phyloP scores from a whole-genome alignment of 352 stramenopile genomes.

The Lagenidium giganteum region DNA sequence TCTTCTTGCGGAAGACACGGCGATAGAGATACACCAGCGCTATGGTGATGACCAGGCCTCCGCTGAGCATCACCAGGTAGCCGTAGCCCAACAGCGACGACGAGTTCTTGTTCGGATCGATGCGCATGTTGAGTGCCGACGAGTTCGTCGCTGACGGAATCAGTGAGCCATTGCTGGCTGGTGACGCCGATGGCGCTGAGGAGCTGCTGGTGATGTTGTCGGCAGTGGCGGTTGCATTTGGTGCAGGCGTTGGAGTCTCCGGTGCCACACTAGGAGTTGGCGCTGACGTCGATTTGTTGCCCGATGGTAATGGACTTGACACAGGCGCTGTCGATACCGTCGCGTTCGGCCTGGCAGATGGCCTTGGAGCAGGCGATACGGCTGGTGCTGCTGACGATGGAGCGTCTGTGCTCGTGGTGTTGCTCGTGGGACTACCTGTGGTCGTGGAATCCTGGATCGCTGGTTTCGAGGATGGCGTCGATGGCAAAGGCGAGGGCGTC shows the following conservation, averaged over 20 bases:
- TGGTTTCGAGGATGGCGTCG: background rate
- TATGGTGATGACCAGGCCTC: constrained; percentile 50
- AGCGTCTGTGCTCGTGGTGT: too few species aligned
- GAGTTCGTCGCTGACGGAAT: too few species aligned
- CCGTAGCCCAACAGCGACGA: constrained; percentile 49
- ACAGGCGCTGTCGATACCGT: too few species aligned
- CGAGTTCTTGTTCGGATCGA: background rate
- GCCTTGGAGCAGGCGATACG: background rate
- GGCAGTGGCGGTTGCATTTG: background rate
- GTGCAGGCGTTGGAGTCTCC: too few species aligned
- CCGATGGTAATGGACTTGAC: too few species aligned
- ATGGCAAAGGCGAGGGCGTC: background rate
- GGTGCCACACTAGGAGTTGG: too few species aligned
- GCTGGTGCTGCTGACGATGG: background rate
- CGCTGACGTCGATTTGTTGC: too few species aligned
- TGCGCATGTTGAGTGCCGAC: background rate
- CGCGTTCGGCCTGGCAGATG: constrained; percentile 5
- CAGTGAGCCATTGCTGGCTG: too few species aligned
- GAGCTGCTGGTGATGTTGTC: background rate
- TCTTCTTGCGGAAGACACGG: constrained; percentile 52
- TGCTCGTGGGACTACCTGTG: too few species aligned
- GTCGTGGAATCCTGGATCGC: too few species aligned
- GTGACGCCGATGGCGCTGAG: background rate
- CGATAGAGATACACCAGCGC: constrained; percentile 66
- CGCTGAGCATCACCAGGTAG: constrained; percentile 58